Base-by-base conservation (phyloP, 345 rosid genomes). In the Gossypium bickii region DNA sequence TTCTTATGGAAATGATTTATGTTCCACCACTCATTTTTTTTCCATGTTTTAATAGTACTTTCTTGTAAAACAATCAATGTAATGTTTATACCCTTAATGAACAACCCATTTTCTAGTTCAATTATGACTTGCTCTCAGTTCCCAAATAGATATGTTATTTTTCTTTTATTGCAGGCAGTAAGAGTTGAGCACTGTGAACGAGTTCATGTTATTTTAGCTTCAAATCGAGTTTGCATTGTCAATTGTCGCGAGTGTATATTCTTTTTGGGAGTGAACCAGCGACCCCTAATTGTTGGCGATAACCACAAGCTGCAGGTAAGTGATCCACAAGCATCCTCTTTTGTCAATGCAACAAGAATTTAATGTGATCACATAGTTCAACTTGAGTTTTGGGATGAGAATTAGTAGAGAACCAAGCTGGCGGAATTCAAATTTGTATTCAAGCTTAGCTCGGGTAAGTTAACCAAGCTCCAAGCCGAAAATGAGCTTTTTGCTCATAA, bases 161-260 rank as follows among this genome's bases (percentile, higher is more conserved):
- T 63, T 16, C 7, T 52, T 52, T 52, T 52, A 20, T 73, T 81
- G 45, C 89, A 95, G 99, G 93, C 97, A 65, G 84, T 93, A 48
- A 88, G 90, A 87, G 81, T 95, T 79, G 99, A 95, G 76, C 99
- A 95, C 77, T 95, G 99, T 72, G 99, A 95, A 81, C 88, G 99
- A 77, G 99, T 95, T 78, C 99, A 95, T 89, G 92, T 95, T 75
- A 90, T 93, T 79, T 85, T 85, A 27, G 93, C 97, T 20, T 82
- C 98, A 64, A 95, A 90, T 78, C 89, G 98, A 78, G 87, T 91
- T 58, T 91, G 97, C 86, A 90, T 95, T 55, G 98, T 97, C 73
- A 95, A 90, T 82, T 95, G 99, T 77, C 97, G 97, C 17, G 99
- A 95, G 80, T 95, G 99, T 63, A 80, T 91, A 48, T 93, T 95